A percentile compares a stretch with the other conserved stretches of the same genome.
These are phyloP conservation scores for Phytophthora brassicae DNA, from an alignment of 352 stramenopile genomes.

Conservation along the genomic window DNA sequence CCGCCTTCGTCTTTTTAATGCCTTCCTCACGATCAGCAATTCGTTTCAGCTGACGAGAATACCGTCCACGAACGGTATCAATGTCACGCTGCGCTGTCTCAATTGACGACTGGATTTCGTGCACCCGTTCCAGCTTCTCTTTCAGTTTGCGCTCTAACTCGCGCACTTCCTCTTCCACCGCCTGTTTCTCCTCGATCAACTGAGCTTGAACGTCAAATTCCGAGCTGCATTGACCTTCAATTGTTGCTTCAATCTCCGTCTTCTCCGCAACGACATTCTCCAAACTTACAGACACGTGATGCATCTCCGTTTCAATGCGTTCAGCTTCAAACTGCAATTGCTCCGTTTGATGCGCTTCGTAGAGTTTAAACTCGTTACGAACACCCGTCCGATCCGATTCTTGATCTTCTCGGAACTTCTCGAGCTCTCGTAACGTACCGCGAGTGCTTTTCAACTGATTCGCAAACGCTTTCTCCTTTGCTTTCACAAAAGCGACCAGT, in stretches of 20 bases:
- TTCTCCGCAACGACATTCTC: constrained; percentile 73
- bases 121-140: constrained; percentile 56
- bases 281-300: constrained; percentile 75
- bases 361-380: constrained; percentile 62
- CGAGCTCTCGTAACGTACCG: constrained; percentile 65
- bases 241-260: constrained; percentile 73
- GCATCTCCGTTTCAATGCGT: constrained; percentile 72
- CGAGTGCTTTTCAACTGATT: constrained; percentile 78
- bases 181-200: constrained; percentile 56
- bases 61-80: constrained; percentile 67
- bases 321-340: constrained; percentile 80
- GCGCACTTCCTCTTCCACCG: constrained; percentile 70
- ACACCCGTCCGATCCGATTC: constrained; percentile 48
- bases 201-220: constrained; percentile 57
- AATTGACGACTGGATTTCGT: constrained; percentile 65
- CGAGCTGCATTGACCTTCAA: constrained; percentile 72
- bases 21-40: constrained; percentile 74
- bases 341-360: constrained; percentile 64
- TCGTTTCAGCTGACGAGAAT: constrained; percentile 79
- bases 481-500: constrained; percentile 65
- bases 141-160: constrained; percentile 73
- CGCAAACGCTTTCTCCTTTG: constrained; percentile 77
- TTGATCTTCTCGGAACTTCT: constrained; percentile 80
- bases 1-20: constrained; percentile 70
- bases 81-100: constrained; percentile 78